Base-by-base conservation (phyloP, 129 eudicot genomes). In the Saposhnikovia divaricata region DNA sequence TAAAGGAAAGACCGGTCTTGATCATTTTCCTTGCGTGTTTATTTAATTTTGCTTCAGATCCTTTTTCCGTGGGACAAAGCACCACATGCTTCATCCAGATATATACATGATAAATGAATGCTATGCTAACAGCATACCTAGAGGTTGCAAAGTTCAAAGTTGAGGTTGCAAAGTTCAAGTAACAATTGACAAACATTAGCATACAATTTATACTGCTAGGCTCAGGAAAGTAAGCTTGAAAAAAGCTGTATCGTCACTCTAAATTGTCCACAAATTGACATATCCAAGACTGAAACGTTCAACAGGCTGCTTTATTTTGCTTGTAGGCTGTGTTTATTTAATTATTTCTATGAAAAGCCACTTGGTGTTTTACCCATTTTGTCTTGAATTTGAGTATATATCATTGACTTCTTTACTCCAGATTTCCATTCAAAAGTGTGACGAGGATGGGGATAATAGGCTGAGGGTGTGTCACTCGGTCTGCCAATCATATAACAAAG, bases 401-500 rank as follows among this genome's bases (percentile, higher is more conserved):
- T 10, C 16, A 44, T n/a, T 31, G 42, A 68, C 73, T 68, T 18
- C 23, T 68, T 71, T 74, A 81, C 3, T 78, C 63, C 96, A 95
- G 99, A 95, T 95, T 77, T 95, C 99, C 0, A 95, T 95, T 59
- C 99, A 95, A 38, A 92, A 92, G 85, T 95, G 99, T 38, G 99
- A 95, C 65, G 83, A 83, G 85, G 96, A 95, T 51, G 95, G 97
- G 31, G 97, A 92, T 83, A 92, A 95, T 88, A 87, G 99, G 87
- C 87, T 92, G 84, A 80, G 99, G 76, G 99, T 95, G 13, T 95
- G 99, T 86, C 90, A 89, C 83, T 95, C 99, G 25, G 97, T 97
- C 1, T 95, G 99, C 79, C 92, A 88, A 79, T 85, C 97, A 1
- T 95, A 95, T 82, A 95, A 95, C 86, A 43, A 84, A 70, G 99